A percentile compares a stretch with the other conserved stretches of the same genome.
Evolutionary conservation across 2,329 filamentous ascomycete species (phyloP).

Genomic region (Fusarium tanahbumbuense): DNA sequence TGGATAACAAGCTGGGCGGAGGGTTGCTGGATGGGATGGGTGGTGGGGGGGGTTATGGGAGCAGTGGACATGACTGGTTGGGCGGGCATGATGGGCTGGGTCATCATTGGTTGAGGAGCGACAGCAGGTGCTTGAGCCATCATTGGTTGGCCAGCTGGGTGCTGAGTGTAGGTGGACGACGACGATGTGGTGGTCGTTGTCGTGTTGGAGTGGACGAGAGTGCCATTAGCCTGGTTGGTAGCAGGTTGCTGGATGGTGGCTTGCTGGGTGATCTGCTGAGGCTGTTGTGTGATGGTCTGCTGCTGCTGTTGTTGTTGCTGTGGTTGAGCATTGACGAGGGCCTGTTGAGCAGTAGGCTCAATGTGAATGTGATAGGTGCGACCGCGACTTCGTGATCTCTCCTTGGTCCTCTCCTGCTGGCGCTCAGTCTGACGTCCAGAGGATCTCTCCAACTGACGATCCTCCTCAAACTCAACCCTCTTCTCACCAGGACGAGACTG

Average conservation of each 20-base stretch:
- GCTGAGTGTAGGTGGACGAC: constrained; percentile 26
- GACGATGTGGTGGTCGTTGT: constrained; percentile 19
- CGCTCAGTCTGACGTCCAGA: constrained; percentile 28
- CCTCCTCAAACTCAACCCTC: constrained; percentile 31
- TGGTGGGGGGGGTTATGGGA: constrained; percentile 24
- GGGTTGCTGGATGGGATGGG: constrained; percentile 30
- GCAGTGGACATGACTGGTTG: constrained; percentile 29
- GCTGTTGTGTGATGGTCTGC: constrained; percentile 8
- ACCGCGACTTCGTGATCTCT: constrained; percentile 43
- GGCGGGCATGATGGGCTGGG: constrained; percentile 26
- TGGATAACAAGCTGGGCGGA: constrained; percentile 26
- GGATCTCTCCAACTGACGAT: constrained; percentile 29
- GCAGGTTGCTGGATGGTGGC: constrained; percentile 19
- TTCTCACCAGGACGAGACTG: constrained; percentile 35
- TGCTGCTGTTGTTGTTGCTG: constrained; percentile 31
- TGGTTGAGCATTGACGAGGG: constrained; percentile 11
- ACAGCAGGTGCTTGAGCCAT: constrained; percentile 33
- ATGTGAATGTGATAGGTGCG: constrained; percentile 47
- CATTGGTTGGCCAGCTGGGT: constrained; percentile 32
- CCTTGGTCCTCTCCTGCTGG: constrained; percentile 36
- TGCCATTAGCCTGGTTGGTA: constrained; percentile 12
- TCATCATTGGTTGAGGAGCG: constrained; percentile 34
- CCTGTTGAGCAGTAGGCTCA: constrained; percentile 36
- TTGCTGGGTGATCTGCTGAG: constrained; percentile 22
- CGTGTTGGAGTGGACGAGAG: constrained; percentile 28